Evolutionary conservation across 805 yeast species (phyloP).

Genomic region (Candida hispaniensis): DNA sequence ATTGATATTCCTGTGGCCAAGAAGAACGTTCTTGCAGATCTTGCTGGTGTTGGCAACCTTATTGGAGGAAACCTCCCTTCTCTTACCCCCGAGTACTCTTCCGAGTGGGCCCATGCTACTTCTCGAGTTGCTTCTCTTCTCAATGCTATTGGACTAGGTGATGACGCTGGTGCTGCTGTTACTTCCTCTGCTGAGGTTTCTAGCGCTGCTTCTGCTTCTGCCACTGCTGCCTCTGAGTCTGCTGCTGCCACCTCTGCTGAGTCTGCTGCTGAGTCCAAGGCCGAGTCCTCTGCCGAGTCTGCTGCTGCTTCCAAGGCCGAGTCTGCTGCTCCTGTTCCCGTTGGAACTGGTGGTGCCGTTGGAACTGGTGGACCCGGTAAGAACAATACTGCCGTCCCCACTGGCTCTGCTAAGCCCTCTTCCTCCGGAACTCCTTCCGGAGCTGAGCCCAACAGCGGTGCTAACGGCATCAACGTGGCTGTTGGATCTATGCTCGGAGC

Average conservation of each 20-base stretch:
- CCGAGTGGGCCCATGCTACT: constrained; percentile 13
- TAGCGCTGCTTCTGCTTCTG: constrained; percentile 2
- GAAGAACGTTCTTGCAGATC: constrained; percentile 11
- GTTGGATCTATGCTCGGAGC: constrained; percentile 14
- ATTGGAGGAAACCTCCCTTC: constrained; percentile 10
- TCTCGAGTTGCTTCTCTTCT: constrained; percentile 10
- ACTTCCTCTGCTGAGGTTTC: neutral
- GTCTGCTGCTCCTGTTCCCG: too few relatives aligned
- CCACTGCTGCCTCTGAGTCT: neutral
- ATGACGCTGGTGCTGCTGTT: neutral
- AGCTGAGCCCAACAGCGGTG: constrained; percentile 13
- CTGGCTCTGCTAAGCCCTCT: too few relatives aligned
- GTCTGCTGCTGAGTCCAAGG: constrained; percentile 6
- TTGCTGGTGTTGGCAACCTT: constrained; percentile 3
- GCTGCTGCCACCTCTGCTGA: constrained; percentile 8
- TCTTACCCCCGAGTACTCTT: constrained; percentile 14
- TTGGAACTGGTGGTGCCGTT: too few relatives aligned
- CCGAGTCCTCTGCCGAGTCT: too few relatives aligned
- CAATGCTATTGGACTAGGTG: constrained; percentile 10
- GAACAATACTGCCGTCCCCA: too few relatives aligned
- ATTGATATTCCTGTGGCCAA: constrained; percentile 12
- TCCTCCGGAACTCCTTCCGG: constrained; percentile 2
- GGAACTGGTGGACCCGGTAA: too few relatives aligned
- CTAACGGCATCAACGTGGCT: constrained; percentile 10
- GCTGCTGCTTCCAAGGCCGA: too few relatives aligned